Conservation (phyloP, 345 rosid genomes). For the rapeseed (Brassica napus) region DNA sequence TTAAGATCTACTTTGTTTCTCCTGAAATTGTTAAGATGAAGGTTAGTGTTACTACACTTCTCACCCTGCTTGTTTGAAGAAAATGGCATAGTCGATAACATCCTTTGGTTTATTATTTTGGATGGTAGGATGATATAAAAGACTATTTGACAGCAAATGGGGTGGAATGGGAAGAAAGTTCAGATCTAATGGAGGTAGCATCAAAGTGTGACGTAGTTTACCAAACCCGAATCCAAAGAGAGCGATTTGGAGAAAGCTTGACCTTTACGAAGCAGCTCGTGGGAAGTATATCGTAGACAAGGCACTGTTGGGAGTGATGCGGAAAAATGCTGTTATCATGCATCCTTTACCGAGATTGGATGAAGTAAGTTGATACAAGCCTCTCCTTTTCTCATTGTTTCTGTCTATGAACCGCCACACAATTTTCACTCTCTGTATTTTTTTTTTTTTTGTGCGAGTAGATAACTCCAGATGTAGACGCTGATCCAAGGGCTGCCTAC, state of each 20-base stretch:
- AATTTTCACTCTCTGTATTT: background rate
- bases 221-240: constrained; percentile 92
- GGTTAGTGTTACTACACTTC: constrained; percentile 55
- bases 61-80: background rate
- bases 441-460: constrained; percentile 1
- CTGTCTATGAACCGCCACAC: background rate
- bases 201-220: constrained; percentile 84
- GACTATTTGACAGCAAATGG: constrained; percentile 67
- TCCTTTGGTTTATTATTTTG: too few species aligned
- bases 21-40: constrained; percentile 95
- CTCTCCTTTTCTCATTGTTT: background rate
- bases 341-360: constrained; percentile 97
- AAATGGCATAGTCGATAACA: too few species aligned
- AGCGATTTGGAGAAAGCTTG: constrained; percentile 79
- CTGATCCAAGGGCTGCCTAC: constrained; percentile 92
- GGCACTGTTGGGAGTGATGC: constrained; percentile 67
- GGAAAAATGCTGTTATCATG: constrained; percentile 83
- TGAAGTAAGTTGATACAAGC: constrained; percentile 50
- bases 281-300: constrained; percentile 84
- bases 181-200: constrained; percentile 77
- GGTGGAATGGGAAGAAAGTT: constrained; percentile 90
- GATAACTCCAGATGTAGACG: constrained; percentile 81
- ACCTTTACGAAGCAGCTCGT: constrained; percentile 88
- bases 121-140: constrained; percentile 90
- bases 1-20: constrained; percentile 85